A percentile compares a stretch with the other conserved stretches of the same genome.
Conservation (phyloP, 331 rosid species). For the Pyracantha coccinea region DNA sequence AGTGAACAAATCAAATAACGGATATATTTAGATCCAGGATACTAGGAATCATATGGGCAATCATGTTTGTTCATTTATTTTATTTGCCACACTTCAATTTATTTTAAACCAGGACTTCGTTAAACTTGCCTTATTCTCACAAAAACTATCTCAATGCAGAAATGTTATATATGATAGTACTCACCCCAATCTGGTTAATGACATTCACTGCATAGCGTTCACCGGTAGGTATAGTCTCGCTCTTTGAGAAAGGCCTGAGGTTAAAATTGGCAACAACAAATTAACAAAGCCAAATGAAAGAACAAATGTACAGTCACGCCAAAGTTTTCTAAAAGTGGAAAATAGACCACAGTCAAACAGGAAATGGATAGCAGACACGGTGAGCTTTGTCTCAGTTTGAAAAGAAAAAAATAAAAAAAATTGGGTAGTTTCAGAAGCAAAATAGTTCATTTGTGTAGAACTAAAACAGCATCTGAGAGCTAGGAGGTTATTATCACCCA, state of each 20-base stretch:
- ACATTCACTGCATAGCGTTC: constrained; percentile 67
- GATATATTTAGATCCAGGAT: not conserved
- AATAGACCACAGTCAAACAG: not conserved
- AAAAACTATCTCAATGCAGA: not conserved
- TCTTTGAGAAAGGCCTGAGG: constrained; percentile 66
- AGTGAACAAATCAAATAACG: not conserved
- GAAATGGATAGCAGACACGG: not conserved
- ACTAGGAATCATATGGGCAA: not conserved
- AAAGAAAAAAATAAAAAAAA: not conserved
- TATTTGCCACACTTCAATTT: not conserved
- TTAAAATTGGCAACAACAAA: constrained; percentile 10
- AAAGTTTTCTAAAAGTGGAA: not conserved
- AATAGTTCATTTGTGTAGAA: not conserved
- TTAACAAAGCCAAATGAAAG: constrained; percentile 4
- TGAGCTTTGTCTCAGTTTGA: not conserved
- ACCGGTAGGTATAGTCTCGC: constrained; percentile 38
- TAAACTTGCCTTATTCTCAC: not conserved
- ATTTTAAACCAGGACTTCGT: not conserved
- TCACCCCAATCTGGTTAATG: constrained; percentile 68
- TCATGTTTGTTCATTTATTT: not conserved
- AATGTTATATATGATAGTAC: constrained; percentile 20
- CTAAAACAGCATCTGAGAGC: not conserved
- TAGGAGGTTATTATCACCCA: not conserved
- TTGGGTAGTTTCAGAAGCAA: not conserved
- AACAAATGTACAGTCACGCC: not conserved